A percentile compares a stretch with the other conserved stretches of the same genome.
Conservation (phyloP, 1,139 yeast species). For the Magnusiomyces ingens region DNA sequence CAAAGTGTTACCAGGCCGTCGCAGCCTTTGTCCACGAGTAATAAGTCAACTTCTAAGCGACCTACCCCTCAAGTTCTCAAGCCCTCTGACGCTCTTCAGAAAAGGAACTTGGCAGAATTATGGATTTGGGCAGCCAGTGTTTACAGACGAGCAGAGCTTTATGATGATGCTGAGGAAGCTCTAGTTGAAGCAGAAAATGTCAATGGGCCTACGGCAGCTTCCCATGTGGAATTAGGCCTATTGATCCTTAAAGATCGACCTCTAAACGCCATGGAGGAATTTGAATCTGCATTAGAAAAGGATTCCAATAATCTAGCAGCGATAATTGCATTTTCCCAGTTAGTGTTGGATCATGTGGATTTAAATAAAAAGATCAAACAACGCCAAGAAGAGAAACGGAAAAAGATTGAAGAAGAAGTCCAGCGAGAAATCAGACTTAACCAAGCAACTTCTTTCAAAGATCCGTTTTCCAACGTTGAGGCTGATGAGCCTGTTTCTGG, state of each 20-base stretch:
- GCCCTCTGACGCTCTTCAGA: constrained; percentile 14
- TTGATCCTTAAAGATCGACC: constrained; percentile 35
- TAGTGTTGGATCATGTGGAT: constrained; percentile 41
- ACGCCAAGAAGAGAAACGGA: constrained; percentile 19
- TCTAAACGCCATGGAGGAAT: constrained; percentile 53
- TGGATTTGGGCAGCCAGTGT: constrained; percentile 74
- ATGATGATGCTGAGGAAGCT: constrained; percentile 63
- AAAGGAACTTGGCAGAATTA: constrained; percentile 42
- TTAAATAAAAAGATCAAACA: constrained; percentile 3
- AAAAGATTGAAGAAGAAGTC: constrained; percentile 14
- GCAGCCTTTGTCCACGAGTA: no score
- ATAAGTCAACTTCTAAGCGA: no score
- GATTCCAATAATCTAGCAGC: constrained; percentile 49
- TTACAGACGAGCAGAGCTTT: constrained; percentile 51
- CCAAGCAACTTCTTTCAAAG: background rate
- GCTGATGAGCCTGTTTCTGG: constrained; percentile 3
- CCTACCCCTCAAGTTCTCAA: constrained; percentile 13
- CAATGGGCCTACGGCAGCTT: constrained; percentile 45
- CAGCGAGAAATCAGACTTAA: constrained; percentile 5
- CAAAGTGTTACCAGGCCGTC: no score
- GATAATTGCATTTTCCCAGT: constrained; percentile 57
- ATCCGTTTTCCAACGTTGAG: constrained; percentile 9
- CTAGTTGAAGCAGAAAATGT: constrained; percentile 62
- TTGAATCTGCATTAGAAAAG: constrained; percentile 58
- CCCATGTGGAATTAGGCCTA: constrained; percentile 51